Percentiles rank a stretch among this genome's conserved stretches.
phyloP scores from a whole-genome alignment of 1,284 basidiomycete species.

The Athelia psychrophila region DNA sequence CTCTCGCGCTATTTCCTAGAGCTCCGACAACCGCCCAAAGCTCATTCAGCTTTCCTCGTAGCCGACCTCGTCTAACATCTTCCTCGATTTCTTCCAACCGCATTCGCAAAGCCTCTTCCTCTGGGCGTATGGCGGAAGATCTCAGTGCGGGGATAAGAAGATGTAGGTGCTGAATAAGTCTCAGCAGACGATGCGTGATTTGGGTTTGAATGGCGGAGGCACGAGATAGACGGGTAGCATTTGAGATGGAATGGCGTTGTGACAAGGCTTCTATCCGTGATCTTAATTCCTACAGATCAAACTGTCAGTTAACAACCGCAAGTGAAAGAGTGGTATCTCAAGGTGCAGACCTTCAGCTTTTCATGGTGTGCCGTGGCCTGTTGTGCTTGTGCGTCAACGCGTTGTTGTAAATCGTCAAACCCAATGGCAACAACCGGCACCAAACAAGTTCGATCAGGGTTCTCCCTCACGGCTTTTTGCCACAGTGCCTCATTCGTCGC shows the following conservation, averaged over 20 bases:
- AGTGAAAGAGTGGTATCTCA: not conserved
- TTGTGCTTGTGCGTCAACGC: constrained; percentile 76
- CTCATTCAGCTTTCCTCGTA: constrained; percentile 77
- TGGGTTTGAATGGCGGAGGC: constrained; percentile 70
- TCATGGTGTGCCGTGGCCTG: constrained; percentile 72
- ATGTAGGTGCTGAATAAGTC: constrained; percentile 75
- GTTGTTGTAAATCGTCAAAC: constrained; percentile 79
- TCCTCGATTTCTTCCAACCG: constrained; percentile 76
- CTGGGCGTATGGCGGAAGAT: constrained; percentile 75
- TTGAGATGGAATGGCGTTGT: constrained; percentile 67
- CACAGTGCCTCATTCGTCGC: constrained; percentile 75
- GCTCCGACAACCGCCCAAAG: constrained; percentile 87
- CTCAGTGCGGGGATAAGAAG: constrained; percentile 77
- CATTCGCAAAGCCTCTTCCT: constrained; percentile 73
- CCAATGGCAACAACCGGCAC: constrained; percentile 83
- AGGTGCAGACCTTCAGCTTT: constrained; percentile 52
- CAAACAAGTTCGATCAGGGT: constrained; percentile 83
- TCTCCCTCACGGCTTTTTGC: constrained; percentile 80
- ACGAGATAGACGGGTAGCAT: constrained; percentile 66
- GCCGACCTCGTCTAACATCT: constrained; percentile 64
- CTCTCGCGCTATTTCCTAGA: constrained; percentile 53
- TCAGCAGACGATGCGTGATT: constrained; percentile 71
- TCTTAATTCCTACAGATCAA: constrained; percentile 62
- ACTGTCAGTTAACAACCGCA: constrained; percentile 1
- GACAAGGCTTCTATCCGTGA: constrained; percentile 61